Base-by-base conservation (phyloP, 2,329 filamentous ascomycete genomes). In the Aspergillus sp. region DNA sequence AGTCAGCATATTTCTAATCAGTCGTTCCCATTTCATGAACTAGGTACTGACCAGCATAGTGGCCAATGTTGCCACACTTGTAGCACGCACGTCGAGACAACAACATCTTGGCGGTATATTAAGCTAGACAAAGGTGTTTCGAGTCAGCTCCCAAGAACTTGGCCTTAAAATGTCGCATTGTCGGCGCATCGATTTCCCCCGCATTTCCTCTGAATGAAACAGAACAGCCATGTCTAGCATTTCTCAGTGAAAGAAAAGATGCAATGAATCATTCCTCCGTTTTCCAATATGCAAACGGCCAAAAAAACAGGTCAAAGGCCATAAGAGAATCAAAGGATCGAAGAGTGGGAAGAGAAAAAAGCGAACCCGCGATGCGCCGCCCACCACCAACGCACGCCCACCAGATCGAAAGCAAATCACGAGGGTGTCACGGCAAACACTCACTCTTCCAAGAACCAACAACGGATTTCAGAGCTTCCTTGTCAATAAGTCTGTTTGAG, bases 41-140 rank as follows among this genome's bases (percentile, higher is more conserved):
- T 33, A 44, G 36, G n/a, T 47, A 66, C 69, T 65, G 62, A 73
- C 71, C 70, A 50, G 73, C 72, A 61, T 73, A 75, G 60, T 90
- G 86, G 69, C 86, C 86, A 68, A 90, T 85, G 62, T 90, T 89
- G 74, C 86, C 86, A 69, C 72, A 75, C 59, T 75, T 88, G 77
- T 88, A 88, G 78, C 86, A 90, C 59, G 86, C 86, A 72, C 86
- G 85, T 71, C 86, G 85, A 66, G 85, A 88, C 60, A 90, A 86
- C 73, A 86, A 86, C 86, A 90, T 90, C 58, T 63, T 75, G 64
- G 41, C 47, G 47, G 45, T 54, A 50, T 48, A 53, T 48, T 54
- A 49, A 42, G 36, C 37, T 50, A 50, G 35, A 37, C 13, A 39
- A 5, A 44, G 1, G 4, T 34, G 44, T 53, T 41, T n/a, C 12